These are phyloP conservation scores for Knoxdaviesia capensis DNA, from an alignment of 2,329 filamentous ascomycete genomes.

Conservation along the genomic window DNA sequence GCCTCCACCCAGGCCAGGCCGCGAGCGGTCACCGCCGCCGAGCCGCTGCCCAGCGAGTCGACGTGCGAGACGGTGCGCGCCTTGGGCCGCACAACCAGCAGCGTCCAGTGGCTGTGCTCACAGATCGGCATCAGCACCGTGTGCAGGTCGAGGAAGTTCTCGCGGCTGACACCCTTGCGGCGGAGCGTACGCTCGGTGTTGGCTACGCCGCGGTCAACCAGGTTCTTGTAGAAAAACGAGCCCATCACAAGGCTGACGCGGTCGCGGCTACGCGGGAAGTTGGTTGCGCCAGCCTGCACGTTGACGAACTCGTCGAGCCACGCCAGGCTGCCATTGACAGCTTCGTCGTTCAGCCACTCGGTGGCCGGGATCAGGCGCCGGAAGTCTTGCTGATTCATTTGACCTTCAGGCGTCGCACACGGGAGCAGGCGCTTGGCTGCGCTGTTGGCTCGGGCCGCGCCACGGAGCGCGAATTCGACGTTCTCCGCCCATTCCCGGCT, in stretches of 20 bases:
- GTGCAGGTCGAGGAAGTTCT: constrained; percentile 43
- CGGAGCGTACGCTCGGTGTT: constrained; percentile 34
- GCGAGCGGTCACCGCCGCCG: constrained; percentile 17
- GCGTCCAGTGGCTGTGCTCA: constrained; percentile 46
- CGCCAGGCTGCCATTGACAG: constrained; percentile 46
- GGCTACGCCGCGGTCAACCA: constrained; percentile 25
- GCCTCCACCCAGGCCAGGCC: constrained; percentile 34
- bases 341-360: constrained; percentile 57
- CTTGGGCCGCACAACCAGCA: constrained; percentile 44
- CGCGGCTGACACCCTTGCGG: constrained; percentile 32
- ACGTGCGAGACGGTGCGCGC: constrained; percentile 44
- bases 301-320: constrained; percentile 41
- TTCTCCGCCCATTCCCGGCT: constrained; percentile 1
- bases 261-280: constrained; percentile 18
- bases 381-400: too few species aligned
- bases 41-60: constrained; percentile 38
- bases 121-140: constrained; percentile 53
- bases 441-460: too few species aligned
- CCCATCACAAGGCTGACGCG: constrained; percentile 43
- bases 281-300: constrained; percentile 29
- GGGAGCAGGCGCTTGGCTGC: too few species aligned
- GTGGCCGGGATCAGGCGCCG: too few species aligned
- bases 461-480: neutral
- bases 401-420: too few species aligned
- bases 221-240: constrained; percentile 43